Conservation (phyloP, 768 basidiomycete species). For the Collybiopsis luxurians region DNA sequence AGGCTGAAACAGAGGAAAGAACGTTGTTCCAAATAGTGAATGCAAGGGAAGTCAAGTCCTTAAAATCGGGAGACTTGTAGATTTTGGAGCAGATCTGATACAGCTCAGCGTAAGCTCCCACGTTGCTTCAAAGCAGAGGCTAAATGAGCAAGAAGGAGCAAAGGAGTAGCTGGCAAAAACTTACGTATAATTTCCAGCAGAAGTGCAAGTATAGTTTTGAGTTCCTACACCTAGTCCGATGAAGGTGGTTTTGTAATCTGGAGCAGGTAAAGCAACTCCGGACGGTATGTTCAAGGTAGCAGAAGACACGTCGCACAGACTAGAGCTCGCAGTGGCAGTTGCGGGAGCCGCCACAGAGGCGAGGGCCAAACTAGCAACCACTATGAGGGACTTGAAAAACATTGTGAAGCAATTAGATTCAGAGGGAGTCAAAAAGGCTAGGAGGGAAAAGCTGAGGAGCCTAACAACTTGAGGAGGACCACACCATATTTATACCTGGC, state of each 20-base stretch:
- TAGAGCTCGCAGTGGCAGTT: not conserved
- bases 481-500: too few relatives aligned
- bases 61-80: not conserved
- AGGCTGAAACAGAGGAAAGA: not conserved
- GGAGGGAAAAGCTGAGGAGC: too few relatives aligned
- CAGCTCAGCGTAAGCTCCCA: too few relatives aligned
- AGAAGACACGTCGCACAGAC: slow-evolving; percentile 24
- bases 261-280: slow-evolving; percentile 31
- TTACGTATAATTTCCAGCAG: slow-evolving; percentile 44
- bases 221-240: slow-evolving; percentile 47
- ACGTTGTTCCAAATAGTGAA: not conserved
- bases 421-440: too few relatives aligned
- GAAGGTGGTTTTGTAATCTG: slow-evolving; percentile 31
- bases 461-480: too few relatives aligned
- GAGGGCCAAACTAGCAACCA: too few relatives aligned
- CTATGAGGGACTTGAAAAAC: too few relatives aligned
- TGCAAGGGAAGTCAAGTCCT: not conserved
- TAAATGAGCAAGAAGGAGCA: not conserved
- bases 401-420: too few relatives aligned
- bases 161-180: slow-evolving; percentile 12
- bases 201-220: slow-evolving; percentile 55
- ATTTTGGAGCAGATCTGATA: too few relatives aligned
- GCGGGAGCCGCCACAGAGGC: not conserved
- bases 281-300: slow-evolving; percentile 18
- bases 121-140: not conserved